Percentiles rank a stretch among this genome's conserved stretches.
These are phyloP conservation scores for Hypoxylon sp. DNA, from an alignment of 2,329 filamentous ascomycete genomes.

Conservation along the genomic window DNA sequence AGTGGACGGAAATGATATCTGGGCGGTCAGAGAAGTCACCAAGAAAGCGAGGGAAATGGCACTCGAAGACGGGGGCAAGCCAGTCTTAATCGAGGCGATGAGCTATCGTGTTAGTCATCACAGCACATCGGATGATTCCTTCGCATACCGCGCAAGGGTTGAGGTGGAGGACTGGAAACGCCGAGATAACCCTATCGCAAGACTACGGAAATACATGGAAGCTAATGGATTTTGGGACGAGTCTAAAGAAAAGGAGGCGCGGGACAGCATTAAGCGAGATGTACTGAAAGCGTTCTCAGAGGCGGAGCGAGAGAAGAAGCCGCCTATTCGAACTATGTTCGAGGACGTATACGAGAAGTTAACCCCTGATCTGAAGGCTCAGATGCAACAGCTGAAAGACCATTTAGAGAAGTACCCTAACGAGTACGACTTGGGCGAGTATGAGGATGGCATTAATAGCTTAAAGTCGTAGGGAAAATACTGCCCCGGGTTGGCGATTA, in stretches of 20 bases:
- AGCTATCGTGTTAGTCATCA: slow-evolving; percentile 98
- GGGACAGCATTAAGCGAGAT: slow-evolving; percentile 77
- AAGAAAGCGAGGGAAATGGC: slow-evolving; percentile 83
- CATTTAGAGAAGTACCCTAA: slow-evolving; percentile 88
- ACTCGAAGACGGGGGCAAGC: slow-evolving; percentile 82
- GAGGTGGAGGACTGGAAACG: slow-evolving; percentile 98
- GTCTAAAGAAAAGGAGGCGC: slow-evolving; percentile 79
- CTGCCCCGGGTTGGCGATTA: neutral
- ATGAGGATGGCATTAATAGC: slow-evolving; percentile 79
- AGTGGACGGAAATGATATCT: slow-evolving; percentile 95
- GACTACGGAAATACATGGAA: slow-evolving; percentile 93
- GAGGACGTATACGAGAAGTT: slow-evolving; percentile 91
- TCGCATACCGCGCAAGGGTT: slow-evolving; percentile 92
- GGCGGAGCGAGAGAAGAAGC: slow-evolving; percentile 86
- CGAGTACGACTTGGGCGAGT: slow-evolving; percentile 88
- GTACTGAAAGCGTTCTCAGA: slow-evolving; percentile 87
- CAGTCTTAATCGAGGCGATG: slow-evolving; percentile 94
- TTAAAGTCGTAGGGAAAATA: slow-evolving; percentile 60
- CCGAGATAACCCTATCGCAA: slow-evolving; percentile 88
- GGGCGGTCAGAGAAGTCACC: slow-evolving; percentile 87
- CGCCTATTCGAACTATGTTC: slow-evolving; percentile 80
- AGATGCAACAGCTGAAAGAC: slow-evolving; percentile 82
- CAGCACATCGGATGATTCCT: slow-evolving; percentile 96
- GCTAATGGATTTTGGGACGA: slow-evolving; percentile 87
- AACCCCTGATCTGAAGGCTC: slow-evolving; percentile 81